Evolutionary conservation across 352 stramenopile species (phyloP), one percentile per base, ranked within the genome.

Genomic region (Phytopythium delawarense): DNA sequence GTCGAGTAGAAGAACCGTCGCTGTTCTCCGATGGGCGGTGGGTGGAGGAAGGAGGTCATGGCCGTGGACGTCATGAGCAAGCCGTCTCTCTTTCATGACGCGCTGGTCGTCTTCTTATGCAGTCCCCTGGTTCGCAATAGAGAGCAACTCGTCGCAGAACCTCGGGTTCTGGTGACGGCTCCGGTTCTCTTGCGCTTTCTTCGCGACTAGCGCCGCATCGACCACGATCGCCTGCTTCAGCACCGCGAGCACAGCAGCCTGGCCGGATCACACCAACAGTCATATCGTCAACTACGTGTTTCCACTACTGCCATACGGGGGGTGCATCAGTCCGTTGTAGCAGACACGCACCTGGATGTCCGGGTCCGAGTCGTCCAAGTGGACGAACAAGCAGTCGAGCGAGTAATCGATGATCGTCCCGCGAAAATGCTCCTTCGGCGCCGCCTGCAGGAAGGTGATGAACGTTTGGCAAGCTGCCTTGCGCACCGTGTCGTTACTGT

Each of bases 371-470:
- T 98, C 91, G 60, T 98, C 91, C 21, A 97, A 67, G 64, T 97
- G 91, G 45, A 97, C 85, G 64, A 97, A 94, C 42, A 98, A 72
- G 51, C 88, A 92, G 64, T 98, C 91, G 56, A 94, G 71, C 35
- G 89, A 85, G 69, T 96, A 97, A 58, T 97, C 78, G 64, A 97
- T 89, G 62, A 96, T 91, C 16, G 89, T 96, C 63, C 91, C 90
- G 63, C 69, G 72, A 57, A 97, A 94, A 59, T 97, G 86, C 59
- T 86, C 68, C 59, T 89, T 91, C 5, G 89, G 85, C 21, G 91
- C 87, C 30, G 87, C 83, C 54, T 74, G 76, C n/a, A 97, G 71
- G 51, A 98, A 97, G 15, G 82, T 92, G 28, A 68, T 80, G 65
- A 96, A 94, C 23, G 91, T 96, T 50, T 89, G 77, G 65, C 91